Conservation (phyloP, 805 yeast genomes). For the Starmerella lactis-condensi region DNA sequence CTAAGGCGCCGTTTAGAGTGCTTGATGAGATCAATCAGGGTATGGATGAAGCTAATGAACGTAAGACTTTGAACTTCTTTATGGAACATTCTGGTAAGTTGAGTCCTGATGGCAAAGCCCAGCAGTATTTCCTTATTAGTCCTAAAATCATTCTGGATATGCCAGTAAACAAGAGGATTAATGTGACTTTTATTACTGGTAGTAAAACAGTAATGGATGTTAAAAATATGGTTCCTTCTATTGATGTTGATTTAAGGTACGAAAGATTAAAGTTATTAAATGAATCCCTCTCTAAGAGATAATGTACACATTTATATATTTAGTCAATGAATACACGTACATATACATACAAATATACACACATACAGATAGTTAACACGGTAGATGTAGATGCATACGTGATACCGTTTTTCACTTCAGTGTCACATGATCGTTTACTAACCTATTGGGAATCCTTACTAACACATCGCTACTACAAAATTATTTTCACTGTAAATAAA, state of each 20-base stretch:
- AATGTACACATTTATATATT: no score
- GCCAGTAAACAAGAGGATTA: constrained; percentile 61
- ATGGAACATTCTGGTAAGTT: constrained; percentile 59
- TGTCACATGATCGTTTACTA: neutral
- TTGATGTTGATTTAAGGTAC: neutral
- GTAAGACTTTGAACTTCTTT: constrained; percentile 66
- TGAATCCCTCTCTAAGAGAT: no score
- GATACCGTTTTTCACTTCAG: no score
- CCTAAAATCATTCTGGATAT: constrained; percentile 73
- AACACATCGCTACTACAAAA: neutral
- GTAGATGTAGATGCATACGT: no score
- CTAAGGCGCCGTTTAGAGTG: constrained; percentile 79
- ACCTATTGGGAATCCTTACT: neutral
- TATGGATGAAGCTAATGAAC: constrained; percentile 87
- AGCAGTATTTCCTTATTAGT: constrained; percentile 83
- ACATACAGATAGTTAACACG: no score
- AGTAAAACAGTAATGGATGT: constrained; percentile 14
- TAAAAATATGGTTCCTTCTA: neutral
- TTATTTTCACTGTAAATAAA: constrained; percentile 2
- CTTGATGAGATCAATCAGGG: constrained; percentile 98
- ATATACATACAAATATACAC: no score
- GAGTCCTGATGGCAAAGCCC: constrained; percentile 24
- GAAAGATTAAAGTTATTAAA: no score
- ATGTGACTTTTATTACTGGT: constrained; percentile 68
- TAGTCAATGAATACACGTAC: no score